These are phyloP conservation scores for Mortierella antarctica DNA, from an alignment of 192 early-diverging fungal species.

Conservation along the genomic window DNA sequence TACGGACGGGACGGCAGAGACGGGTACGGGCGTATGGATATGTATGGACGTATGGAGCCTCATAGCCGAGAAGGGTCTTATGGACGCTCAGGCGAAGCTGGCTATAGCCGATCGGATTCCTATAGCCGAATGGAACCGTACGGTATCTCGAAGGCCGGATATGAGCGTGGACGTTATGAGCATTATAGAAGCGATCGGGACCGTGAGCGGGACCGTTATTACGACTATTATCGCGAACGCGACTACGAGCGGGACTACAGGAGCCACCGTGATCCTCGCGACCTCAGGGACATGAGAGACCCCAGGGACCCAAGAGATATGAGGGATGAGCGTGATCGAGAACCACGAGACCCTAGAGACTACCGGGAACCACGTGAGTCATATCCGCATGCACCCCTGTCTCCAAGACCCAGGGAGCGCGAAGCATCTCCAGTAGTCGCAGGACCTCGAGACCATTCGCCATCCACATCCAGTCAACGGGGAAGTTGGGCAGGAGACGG, in stretches of 20 bases:
- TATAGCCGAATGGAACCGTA: constrained; percentile 41
- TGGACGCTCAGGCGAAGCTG: constrained; percentile 27
- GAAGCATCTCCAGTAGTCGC: constrained; percentile 18
- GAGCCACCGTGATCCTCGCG: constrained; percentile 32
- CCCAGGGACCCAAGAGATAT: constrained; percentile 17
- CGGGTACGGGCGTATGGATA: constrained; percentile 31
- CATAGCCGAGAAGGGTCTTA: constrained; percentile 38
- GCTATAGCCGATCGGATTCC: constrained; percentile 29
- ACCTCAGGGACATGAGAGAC: constrained; percentile 30
- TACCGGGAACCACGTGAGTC: constrained; percentile 22
- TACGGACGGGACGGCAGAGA: constrained; percentile 23
- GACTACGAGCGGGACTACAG: constrained; percentile 44
- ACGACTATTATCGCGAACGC: constrained; percentile 42
- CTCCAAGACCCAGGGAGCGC: constrained; percentile 26
- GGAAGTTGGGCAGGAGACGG: constrained; percentile 24
- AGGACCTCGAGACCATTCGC: constrained; percentile 18
- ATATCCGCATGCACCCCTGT: constrained; percentile 23
- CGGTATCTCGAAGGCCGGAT: constrained; percentile 25
- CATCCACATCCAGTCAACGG: constrained; percentile 10
- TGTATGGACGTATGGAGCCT: constrained; percentile 31
- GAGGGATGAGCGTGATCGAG: constrained; percentile 27
- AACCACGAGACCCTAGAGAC: constrained; percentile 24
- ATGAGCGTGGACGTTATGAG: constrained; percentile 47
- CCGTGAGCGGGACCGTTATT: constrained; percentile 39
- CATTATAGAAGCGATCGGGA: constrained; percentile 44